These are phyloP conservation scores for Tetracladium setigerum DNA, from an alignment of 495 filamentous ascomycete species.

Conservation along the genomic window DNA sequence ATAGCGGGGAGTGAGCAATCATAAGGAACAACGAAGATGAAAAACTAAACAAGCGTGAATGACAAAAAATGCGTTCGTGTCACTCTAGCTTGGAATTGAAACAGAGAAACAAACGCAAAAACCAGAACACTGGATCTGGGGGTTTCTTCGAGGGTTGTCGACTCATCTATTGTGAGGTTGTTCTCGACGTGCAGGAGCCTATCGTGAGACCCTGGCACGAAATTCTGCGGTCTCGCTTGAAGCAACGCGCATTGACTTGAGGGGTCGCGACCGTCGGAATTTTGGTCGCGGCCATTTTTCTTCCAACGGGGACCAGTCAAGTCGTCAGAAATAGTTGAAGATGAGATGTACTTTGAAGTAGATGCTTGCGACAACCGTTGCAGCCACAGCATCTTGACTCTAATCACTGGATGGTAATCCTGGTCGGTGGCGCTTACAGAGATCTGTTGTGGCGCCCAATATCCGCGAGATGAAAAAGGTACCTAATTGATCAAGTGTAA, in stretches of 20 bases:
- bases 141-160: slow-evolving; percentile 1
- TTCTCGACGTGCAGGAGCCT: slow-evolving; percentile 16
- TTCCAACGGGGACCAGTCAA: slow-evolving; percentile 21
- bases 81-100: slow-evolving; percentile 9
- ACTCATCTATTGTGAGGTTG: slow-evolving; percentile 3
- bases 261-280: slow-evolving; percentile 2
- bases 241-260: not conserved
- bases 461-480: too few relatives aligned
- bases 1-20: slow-evolving; percentile 1
- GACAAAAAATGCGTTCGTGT: not conserved
- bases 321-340: slow-evolving; percentile 5
- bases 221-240: slow-evolving; percentile 7
- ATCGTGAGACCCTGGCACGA: slow-evolving; percentile 12
- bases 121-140: slow-evolving; percentile 5
- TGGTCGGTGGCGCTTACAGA: slow-evolving; percentile 8
- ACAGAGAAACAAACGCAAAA: slow-evolving; percentile 11
- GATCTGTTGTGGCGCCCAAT: too few relatives aligned
- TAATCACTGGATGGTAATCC: slow-evolving; percentile 10
- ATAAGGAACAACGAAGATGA: slow-evolving; percentile 4
- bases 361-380: slow-evolving; percentile 14
- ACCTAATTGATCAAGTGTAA: too few relatives aligned
- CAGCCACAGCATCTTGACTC: not conserved
- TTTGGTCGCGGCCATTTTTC: slow-evolving; percentile 7
- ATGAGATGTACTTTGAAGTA: slow-evolving; percentile 13
- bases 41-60: slow-evolving; percentile 5